A percentile compares a stretch with the other conserved stretches of the same genome.
Evolutionary conservation across 306 rosid genomes (phyloP).

Genomic region (Ormosia emarginata): DNA sequence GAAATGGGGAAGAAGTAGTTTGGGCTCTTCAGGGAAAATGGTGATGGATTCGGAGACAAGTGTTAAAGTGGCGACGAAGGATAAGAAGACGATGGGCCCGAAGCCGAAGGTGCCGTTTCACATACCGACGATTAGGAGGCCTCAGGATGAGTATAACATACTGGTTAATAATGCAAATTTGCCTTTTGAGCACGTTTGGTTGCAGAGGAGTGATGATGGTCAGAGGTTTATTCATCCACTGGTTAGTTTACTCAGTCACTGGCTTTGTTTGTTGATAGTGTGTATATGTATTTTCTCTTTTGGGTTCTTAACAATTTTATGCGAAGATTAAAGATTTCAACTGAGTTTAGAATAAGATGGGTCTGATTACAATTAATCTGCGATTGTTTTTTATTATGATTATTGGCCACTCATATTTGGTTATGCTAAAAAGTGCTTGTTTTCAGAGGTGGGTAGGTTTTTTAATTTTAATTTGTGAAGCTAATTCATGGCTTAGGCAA

Average conservation of each 20-base stretch:
- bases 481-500: neutral
- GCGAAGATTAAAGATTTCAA: neutral
- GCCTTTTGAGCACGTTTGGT: constrained; percentile 91
- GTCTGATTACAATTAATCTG: neutral
- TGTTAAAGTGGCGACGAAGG: constrained; percentile 57
- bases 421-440: neutral
- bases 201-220: constrained; percentile 74
- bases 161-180: constrained; percentile 63
- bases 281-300: neutral
- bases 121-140: constrained; percentile 69
- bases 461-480: neutral
- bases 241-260: constrained; percentile 49
- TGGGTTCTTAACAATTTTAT: neutral
- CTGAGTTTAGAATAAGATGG: neutral
- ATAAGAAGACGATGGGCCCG: constrained; percentile 41
- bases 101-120: constrained; percentile 86
- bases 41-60: neutral
- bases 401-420: neutral
- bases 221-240: constrained; percentile 70
- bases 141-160: constrained; percentile 74
- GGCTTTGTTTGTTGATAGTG: neutral
- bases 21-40: constrained; percentile 13
- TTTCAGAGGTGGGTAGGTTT: neutral
- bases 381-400: neutral
- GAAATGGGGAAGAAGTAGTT: constrained; percentile 23